These are phyloP conservation scores for Vicia faba DNA, from an alignment of 306 rosid species.

Conservation along the genomic window DNA sequence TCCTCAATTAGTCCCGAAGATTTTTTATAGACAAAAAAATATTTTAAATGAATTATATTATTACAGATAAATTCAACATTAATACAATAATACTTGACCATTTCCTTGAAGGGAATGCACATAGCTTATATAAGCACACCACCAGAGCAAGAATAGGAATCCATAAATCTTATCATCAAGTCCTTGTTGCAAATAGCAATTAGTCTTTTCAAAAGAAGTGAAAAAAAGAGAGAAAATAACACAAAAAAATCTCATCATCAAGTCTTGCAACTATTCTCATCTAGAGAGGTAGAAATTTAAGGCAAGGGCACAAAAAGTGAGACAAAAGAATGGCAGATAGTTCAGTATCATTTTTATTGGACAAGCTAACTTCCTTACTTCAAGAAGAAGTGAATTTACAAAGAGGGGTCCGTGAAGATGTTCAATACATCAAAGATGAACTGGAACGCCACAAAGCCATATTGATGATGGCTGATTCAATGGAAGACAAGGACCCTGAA, in stretches of 20 bases:
- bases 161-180: neutral
- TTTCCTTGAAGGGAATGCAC: neutral
- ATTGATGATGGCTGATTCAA: conserved; percentile 45
- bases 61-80: neutral
- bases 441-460: conserved; percentile 43
- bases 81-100: conserved; percentile 28
- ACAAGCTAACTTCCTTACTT: conserved; percentile 42
- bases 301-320: neutral
- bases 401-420: conserved; percentile 50
- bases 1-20: too few relatives aligned
- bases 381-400: conserved; percentile 46
- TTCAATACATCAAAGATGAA: conserved; percentile 47
- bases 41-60: too few relatives aligned
- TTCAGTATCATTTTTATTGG: conserved; percentile 47
- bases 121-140: conserved; percentile 27
- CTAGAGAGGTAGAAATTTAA: neutral
- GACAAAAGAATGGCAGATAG: conserved; percentile 56
- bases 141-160: neutral
- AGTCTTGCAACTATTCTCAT: neutral
- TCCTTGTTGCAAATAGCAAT: conserved; percentile 11
- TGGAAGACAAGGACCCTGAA: conserved; percentile 46
- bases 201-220: neutral
- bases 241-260: neutral
- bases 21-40: too few relatives aligned
- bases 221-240: neutral